Evolutionary conservation across 2,329 filamentous ascomycete species (phyloP), one percentile per base, ranked within the genome.

Genomic region (Colletotrichum neosansevieriae): DNA sequence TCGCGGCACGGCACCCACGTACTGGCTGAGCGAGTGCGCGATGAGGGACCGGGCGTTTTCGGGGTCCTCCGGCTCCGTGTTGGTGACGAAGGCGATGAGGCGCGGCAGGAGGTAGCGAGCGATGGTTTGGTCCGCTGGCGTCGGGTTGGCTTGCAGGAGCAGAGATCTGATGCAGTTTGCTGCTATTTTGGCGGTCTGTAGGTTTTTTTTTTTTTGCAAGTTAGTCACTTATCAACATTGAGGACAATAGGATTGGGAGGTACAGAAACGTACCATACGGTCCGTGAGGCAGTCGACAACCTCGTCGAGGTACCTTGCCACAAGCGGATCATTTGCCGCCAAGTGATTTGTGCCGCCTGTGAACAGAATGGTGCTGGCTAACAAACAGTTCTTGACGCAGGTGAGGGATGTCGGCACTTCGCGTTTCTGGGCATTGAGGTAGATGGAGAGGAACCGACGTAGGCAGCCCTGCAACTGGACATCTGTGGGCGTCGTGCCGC

Each of bases 371-470:
- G 96, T 97, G 53, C 92, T 91, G 1, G 94, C 93, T 54, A 99
- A 85, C 5, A 99, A 87, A 4, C 92, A 92, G 75, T 98, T 99
- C 83, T 97, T 98, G 75, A 98, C 95, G 77, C 94, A 97, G 1
- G 91, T 84, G 24, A 99, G 84, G 3, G 94, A 94, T 5, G 91
- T 90, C 19, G 94, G 90, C 9, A 78, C 80, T 74, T 94, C 92
- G 45, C 92, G 87, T 76, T 90, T 92, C 79, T 94, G 92, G 0
- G 91, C 91, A 72, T 92, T 85, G 21, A 92, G 84, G 72, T 94
- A 89, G 61, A 97, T 96, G 17, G 91, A 88, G 24, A 97, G 81
- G 83, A 98, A 96, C 5, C 93, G 90, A 34, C 91, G 89, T 10
- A 98, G 84, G 69, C 93, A 96, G 58, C 92, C 93, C 69, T 93